Evolutionary conservation across 1,284 basidiomycete species (phyloP).

Genomic region (Austroboletus niveus): DNA sequence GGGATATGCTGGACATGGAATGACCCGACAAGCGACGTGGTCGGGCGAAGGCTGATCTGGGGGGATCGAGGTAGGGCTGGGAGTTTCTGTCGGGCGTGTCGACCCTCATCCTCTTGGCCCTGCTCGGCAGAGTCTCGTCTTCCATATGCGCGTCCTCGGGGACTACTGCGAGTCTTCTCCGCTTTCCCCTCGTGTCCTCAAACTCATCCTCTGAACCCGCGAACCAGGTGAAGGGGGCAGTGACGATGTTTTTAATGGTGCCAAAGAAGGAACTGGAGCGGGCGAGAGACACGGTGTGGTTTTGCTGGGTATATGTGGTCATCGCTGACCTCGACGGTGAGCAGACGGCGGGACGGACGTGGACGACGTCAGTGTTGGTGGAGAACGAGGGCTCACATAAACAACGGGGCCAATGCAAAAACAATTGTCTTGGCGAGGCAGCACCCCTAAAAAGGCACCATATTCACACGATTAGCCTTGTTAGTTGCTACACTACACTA

Average conservation of each 20-base stretch:
- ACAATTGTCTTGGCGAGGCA: constrained; percentile 16
- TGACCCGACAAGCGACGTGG: constrained; percentile 19
- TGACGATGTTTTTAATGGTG: constrained; percentile 61
- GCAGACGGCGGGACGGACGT: constrained; percentile 11
- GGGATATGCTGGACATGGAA: constrained; percentile 1
- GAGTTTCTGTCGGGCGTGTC: constrained; percentile 42
- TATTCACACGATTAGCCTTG: constrained; percentile 11
- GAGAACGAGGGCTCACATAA: constrained; percentile 19
- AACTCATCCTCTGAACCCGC: constrained; percentile 46
- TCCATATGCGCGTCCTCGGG: constrained; percentile 33
- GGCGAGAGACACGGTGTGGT: constrained; percentile 30
- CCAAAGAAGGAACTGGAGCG: constrained; percentile 55
- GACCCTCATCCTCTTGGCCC: constrained; percentile 54
- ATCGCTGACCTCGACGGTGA: constrained; percentile 26
- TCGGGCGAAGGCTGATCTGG: constrained; percentile 42
- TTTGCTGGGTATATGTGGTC: constrained; percentile 31
- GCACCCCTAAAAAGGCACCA: constrained; percentile 10
- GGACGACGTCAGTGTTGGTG: constrained; percentile 14
- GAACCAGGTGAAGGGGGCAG: constrained; percentile 63
- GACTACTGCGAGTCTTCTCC: constrained; percentile 39
- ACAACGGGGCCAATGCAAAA: constrained; percentile 12
- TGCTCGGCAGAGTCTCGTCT: constrained; percentile 31
- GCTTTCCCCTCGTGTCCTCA: constrained; percentile 48
- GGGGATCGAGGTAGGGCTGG: constrained; percentile 55
- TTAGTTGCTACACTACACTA: too few relatives aligned